A percentile compares a stretch with the other conserved stretches of the same genome.
These are phyloP conservation scores for Heteromeles arbutifolia DNA, from an alignment of 306 rosid genomes.

Conservation along the genomic window DNA sequence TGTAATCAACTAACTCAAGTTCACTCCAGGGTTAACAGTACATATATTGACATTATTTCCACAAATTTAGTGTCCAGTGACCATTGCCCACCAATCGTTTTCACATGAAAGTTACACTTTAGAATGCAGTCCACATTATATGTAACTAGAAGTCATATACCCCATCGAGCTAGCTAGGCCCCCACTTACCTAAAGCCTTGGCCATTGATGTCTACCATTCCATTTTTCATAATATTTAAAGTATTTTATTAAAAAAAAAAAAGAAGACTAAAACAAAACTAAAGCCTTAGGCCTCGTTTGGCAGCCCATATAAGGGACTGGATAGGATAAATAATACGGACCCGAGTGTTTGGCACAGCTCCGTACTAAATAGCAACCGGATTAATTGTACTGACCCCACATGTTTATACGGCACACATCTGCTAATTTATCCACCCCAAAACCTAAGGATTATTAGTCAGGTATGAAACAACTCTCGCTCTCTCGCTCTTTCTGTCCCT, in stretches of 20 bases:
- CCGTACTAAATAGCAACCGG: too few species aligned
- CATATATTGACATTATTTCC: neutral
- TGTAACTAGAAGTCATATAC: neutral
- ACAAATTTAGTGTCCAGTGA: neutral
- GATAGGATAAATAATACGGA: too few species aligned
- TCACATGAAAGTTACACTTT: conserved; percentile 16
- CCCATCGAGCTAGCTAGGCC: conserved; percentile 11
- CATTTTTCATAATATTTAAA: neutral
- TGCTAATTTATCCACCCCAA: too few species aligned
- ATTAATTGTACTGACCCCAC: too few species aligned
- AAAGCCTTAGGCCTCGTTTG: too few species aligned
- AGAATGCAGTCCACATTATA: conserved; percentile 1
- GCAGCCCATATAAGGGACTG: too few species aligned
- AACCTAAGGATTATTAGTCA: too few species aligned
- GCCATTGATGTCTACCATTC: neutral
- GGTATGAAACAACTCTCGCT: too few species aligned
- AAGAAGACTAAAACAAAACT: too few species aligned
- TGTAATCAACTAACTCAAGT: neutral
- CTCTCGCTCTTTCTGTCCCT: too few species aligned
- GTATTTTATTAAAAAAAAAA: neutral
- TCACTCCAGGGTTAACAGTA: conserved; percentile 3
- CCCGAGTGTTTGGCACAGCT: too few species aligned
- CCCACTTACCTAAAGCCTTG: neutral
- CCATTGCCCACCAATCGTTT: conserved; percentile 9
- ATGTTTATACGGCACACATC: too few species aligned